These are phyloP conservation scores for Solanum medicagineum DNA, from an alignment of 257 asterid species.

Conservation along the genomic window DNA sequence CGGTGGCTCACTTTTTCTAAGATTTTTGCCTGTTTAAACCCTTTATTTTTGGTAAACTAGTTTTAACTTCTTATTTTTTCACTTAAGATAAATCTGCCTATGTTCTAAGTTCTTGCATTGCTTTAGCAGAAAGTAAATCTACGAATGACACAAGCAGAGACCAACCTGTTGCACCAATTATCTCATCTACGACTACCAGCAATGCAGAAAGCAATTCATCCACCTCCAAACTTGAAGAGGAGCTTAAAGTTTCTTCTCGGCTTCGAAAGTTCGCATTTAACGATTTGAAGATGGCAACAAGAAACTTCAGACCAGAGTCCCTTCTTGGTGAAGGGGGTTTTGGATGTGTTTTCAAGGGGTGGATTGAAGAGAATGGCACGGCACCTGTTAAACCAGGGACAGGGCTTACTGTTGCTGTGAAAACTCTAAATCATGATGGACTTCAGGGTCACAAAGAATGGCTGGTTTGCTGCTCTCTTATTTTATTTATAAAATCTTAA, in stretches of 20 bases:
- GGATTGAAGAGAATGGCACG: slow-evolving; percentile 99
- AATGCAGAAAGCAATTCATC: slow-evolving; percentile 64
- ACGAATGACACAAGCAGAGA: slow-evolving; percentile 51
- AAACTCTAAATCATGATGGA: slow-evolving; percentile 91
- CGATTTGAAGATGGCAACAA: slow-evolving; percentile 81
- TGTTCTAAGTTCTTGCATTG: slow-evolving; percentile 13
- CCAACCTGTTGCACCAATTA: slow-evolving; percentile 49
- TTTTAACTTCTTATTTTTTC: neutral
- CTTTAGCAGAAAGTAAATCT: slow-evolving; percentile 51
- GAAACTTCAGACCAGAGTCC: slow-evolving; percentile 93
- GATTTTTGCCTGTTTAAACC: neutral
- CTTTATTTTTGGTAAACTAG: neutral
- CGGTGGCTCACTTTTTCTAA: too few relatives aligned
- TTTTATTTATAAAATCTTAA: neutral
- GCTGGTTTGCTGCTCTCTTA: slow-evolving; percentile 67
- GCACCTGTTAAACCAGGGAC: slow-evolving; percentile 99
- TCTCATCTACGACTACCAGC: slow-evolving; percentile 64
- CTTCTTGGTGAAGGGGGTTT: slow-evolving; percentile 99
- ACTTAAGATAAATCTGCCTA: neutral
- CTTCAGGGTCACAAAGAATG: slow-evolving; percentile 99
- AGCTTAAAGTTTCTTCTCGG: slow-evolving; percentile 72
- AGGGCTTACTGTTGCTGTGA: slow-evolving; percentile 96
- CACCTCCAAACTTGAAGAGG: slow-evolving; percentile 70
- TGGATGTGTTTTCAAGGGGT: slow-evolving; percentile 96
- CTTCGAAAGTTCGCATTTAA: slow-evolving; percentile 78